These are phyloP conservation scores for Amylostereum chailletii DNA, from an alignment of 1,284 basidiomycete genomes.

Conservation along the genomic window DNA sequence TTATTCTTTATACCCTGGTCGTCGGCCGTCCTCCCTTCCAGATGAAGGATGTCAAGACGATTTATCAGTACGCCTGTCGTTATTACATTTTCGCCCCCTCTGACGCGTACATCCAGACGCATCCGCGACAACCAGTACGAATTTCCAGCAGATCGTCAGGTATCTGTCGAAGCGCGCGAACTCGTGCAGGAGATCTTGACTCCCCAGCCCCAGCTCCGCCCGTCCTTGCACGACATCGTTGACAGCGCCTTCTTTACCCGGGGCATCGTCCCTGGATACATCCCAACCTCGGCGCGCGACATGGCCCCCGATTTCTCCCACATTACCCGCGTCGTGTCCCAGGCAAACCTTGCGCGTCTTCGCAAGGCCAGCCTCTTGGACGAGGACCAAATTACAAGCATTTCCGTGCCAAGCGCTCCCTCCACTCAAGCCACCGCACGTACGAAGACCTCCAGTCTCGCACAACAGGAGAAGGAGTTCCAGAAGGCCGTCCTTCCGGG, in stretches of 20 bases:
- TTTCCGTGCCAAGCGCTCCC: slow-evolving; percentile 27
- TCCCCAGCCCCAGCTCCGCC: slow-evolving; percentile 72
- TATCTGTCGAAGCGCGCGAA: slow-evolving; percentile 68
- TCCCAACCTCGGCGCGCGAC: slow-evolving; percentile 76
- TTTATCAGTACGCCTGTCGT: slow-evolving; percentile 64
- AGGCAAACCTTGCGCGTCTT: slow-evolving; percentile 62
- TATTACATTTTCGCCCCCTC: slow-evolving; percentile 6
- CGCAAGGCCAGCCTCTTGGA: slow-evolving; percentile 54
- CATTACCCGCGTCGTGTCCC: slow-evolving; percentile 55
- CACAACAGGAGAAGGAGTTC: slow-evolving; percentile 93
- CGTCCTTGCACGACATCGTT: slow-evolving; percentile 80
- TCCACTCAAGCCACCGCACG: slow-evolving; percentile 11
- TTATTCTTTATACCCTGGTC: slow-evolving; percentile 93
- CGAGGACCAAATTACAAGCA: slow-evolving; percentile 40
- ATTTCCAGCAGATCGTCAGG: slow-evolving; percentile 73
- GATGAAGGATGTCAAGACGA: slow-evolving; percentile 93
- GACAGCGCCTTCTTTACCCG: slow-evolving; percentile 80
- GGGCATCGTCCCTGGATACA: slow-evolving; percentile 74
- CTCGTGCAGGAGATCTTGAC: slow-evolving; percentile 86
- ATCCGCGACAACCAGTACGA: slow-evolving; percentile 94
- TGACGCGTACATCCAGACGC: slow-evolving; percentile 41
- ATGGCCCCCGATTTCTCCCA: slow-evolving; percentile 65
- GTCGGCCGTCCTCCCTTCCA: slow-evolving; percentile 96
- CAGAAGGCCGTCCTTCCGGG: slow-evolving; percentile 92
- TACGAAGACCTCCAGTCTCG: slow-evolving; percentile 34